A percentile compares a stretch with the other conserved stretches of the same genome.
Conservation (phyloP, 208 protist genomes). For the Entamoeba dispar region DNA sequence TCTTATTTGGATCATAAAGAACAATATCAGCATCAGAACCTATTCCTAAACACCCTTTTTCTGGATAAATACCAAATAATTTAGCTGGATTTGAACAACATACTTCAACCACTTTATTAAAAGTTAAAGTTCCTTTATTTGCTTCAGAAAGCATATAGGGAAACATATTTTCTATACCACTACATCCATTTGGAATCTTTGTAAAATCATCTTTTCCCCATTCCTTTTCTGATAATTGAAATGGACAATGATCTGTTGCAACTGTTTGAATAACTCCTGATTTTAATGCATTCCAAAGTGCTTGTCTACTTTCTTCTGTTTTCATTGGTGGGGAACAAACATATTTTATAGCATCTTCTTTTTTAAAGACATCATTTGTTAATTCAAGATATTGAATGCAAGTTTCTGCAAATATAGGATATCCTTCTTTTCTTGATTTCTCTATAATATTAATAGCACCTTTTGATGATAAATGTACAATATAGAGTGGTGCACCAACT, state of each 20-base stretch:
- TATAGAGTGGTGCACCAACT: background rate
- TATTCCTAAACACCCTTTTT: background rate
- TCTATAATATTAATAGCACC: background rate
- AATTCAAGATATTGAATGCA: background rate
- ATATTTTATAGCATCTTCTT: background rate
- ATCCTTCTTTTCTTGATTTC: background rate
- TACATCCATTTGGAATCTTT: slow-evolving; percentile 1
- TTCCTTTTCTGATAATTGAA: background rate
- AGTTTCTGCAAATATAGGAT: background rate
- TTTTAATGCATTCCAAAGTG: background rate
- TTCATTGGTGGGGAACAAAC: background rate
- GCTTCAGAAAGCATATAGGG: background rate
- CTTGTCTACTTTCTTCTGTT: background rate
- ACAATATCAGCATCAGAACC: slow-evolving; percentile 9
- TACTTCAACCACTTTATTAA: background rate
- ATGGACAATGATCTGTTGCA: slow-evolving; percentile 5
- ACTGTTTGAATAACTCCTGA: background rate
- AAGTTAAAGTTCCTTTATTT: background rate
- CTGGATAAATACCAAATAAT: slow-evolving; percentile 1
- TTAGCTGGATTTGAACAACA: background rate
- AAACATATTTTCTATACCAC: background rate
- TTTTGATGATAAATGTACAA: background rate
- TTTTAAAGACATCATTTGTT: background rate
- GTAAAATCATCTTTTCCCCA: slow-evolving; percentile 1
- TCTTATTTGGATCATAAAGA: background rate